phyloP scores from a whole-genome alignment of 805 yeast genomes.

The Cyberlindnera petersonii region DNA sequence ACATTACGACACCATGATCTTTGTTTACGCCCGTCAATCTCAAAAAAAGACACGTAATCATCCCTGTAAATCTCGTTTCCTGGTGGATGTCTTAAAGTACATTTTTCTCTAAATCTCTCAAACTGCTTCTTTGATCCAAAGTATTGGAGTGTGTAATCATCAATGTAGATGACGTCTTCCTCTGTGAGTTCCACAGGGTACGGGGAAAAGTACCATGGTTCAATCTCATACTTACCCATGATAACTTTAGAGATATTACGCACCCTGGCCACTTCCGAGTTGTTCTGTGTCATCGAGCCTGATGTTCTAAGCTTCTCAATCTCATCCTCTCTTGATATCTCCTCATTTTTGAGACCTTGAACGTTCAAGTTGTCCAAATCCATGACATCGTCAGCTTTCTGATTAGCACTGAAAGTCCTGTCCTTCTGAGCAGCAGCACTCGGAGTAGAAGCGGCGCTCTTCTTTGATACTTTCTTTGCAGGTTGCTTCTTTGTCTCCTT shows the following conservation, averaged over 20 bases:
- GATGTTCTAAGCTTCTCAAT: constrained; percentile 85
- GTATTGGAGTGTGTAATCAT: constrained; percentile 86
- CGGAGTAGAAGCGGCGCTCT: no score
- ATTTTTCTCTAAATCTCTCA: constrained; percentile 84
- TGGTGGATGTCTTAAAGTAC: constrained; percentile 92
- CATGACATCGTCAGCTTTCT: constrained; percentile 52
- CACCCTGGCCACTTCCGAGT: constrained; percentile 83
- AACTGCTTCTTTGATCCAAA: constrained; percentile 89
- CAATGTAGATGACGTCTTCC: constrained; percentile 82
- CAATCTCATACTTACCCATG: constrained; percentile 87
- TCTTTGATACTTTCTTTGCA: constrained; percentile 19
- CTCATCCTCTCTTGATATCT: constrained; percentile 83
- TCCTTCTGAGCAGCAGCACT: no score
- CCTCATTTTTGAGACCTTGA: constrained; percentile 71
- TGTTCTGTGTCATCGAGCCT: constrained; percentile 96
- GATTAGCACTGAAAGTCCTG: constrained; percentile 25
- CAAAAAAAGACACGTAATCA: constrained; percentile 89
- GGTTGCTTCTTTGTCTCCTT: constrained; percentile 16
- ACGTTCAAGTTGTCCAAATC: constrained; percentile 82
- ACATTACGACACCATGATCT: constrained; percentile 96
- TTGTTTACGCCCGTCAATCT: constrained; percentile 94
- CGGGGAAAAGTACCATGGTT: constrained; percentile 99
- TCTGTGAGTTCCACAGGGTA: constrained; percentile 94
- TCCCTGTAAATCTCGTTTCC: constrained; percentile 97
- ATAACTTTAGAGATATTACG: constrained; percentile 75